These are phyloP conservation scores for Elsinoe ampelina DNA, from an alignment of 2,329 filamentous ascomycete species.

Conservation along the genomic window DNA sequence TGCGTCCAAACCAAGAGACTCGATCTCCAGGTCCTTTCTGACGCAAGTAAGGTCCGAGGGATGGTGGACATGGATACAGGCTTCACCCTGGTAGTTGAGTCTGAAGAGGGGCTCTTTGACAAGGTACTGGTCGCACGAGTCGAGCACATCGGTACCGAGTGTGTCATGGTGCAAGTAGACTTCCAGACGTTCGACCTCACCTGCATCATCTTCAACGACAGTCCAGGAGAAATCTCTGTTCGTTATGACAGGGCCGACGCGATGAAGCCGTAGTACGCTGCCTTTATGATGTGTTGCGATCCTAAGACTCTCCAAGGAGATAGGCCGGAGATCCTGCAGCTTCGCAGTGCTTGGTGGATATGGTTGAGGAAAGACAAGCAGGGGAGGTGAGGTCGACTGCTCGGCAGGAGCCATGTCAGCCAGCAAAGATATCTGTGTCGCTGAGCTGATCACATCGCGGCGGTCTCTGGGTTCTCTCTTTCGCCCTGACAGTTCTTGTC, in stretches of 20 bases:
- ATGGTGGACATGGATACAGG: slow-evolving; percentile 23
- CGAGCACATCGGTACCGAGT: slow-evolving; percentile 27
- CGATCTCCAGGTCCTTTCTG: neutral
- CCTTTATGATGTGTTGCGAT: slow-evolving; percentile 20
- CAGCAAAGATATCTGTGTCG: neutral
- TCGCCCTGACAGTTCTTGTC: neutral
- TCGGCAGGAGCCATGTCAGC: neutral
- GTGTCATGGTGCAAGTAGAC: slow-evolving; percentile 27
- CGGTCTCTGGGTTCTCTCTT: neutral
- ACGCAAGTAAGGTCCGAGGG: slow-evolving; percentile 21
- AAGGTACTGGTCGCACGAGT: slow-evolving; percentile 19
- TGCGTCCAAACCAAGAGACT: neutral
- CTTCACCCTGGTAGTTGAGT: slow-evolving; percentile 22
- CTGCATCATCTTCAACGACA: slow-evolving; percentile 24
- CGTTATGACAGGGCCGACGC: slow-evolving; percentile 19
- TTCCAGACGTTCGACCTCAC: slow-evolving; percentile 20
- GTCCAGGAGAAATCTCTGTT: slow-evolving; percentile 21
- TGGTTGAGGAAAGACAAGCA: neutral
- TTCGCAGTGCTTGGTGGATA: slow-evolving; percentile 9
- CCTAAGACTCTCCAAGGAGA: slow-evolving; percentile 15
- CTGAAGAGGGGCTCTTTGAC: slow-evolving; percentile 27
- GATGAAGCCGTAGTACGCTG: slow-evolving; percentile 16
- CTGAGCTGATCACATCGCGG: neutral
- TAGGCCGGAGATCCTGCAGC: slow-evolving; percentile 12
- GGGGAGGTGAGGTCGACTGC: neutral